These are phyloP conservation scores for Vitis hybrid DNA, from an alignment of 177 flowering plant genomes.

Conservation along the genomic window DNA sequence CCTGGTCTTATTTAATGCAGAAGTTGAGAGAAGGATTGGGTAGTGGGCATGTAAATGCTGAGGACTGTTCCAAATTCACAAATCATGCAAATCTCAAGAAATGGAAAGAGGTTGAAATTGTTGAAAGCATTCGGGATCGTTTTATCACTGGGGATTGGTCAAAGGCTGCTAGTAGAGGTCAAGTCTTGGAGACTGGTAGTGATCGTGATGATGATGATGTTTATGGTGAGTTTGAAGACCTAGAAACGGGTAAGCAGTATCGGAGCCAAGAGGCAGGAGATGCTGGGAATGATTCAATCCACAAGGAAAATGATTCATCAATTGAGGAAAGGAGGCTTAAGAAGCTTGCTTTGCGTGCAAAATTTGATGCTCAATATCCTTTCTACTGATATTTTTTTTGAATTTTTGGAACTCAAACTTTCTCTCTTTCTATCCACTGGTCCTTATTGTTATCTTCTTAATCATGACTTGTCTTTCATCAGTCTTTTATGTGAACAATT, in stretches of 20 bases:
- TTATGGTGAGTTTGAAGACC: constrained; percentile 90
- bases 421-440: not conserved
- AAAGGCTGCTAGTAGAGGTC: constrained; percentile 67
- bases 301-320: constrained; percentile 34
- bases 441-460: not conserved
- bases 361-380: constrained; percentile 93
- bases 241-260: constrained; percentile 77
- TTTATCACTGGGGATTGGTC: constrained; percentile 95
- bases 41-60: constrained; percentile 34
- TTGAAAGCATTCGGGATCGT: constrained; percentile 75
- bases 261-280: constrained; percentile 26
- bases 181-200: constrained; percentile 27
- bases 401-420: not conserved
- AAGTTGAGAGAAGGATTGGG: constrained; percentile 43
- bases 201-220: constrained; percentile 51
- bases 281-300: constrained; percentile 15
- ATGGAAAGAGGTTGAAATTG: constrained; percentile 55
- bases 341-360: constrained; percentile 88
- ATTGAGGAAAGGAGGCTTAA: constrained; percentile 69
- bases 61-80: constrained; percentile 74
- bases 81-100: constrained; percentile 30
- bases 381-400: constrained; percentile 7
- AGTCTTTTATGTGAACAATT: not conserved
- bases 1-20: constrained; percentile 31
- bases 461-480: not conserved